Evolutionary conservation across 768 basidiomycete genomes (phyloP).

Genomic region (Phylloporus sp.): DNA sequence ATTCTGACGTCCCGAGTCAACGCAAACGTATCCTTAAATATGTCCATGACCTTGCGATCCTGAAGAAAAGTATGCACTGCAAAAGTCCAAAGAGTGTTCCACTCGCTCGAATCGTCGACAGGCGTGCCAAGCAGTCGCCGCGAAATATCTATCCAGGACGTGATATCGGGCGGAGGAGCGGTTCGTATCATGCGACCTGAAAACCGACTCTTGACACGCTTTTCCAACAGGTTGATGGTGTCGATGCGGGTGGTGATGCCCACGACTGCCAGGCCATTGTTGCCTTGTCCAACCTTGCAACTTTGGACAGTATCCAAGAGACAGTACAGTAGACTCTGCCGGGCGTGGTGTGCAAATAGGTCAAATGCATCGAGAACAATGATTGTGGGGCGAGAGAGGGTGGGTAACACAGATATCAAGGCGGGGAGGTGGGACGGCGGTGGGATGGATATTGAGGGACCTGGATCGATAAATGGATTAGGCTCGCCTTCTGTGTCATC

Average conservation of each 20-base stretch:
- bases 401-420: slow-evolving; percentile 71
- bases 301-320: slow-evolving; percentile 92
- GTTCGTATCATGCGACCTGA: slow-evolving; percentile 86
- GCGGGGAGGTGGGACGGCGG: slow-evolving; percentile 68
- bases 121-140: slow-evolving; percentile 38
- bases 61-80: slow-evolving; percentile 54
- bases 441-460: slow-evolving; percentile 40
- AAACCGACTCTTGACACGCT: slow-evolving; percentile 95
- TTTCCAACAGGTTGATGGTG: slow-evolving; percentile 84
- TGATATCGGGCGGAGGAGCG: slow-evolving; percentile 48
- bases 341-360: slow-evolving; percentile 84
- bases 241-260: slow-evolving; percentile 86
- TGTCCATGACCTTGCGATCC: slow-evolving; percentile 41
- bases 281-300: slow-evolving; percentile 54
- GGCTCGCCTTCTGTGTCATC: slow-evolving; percentile 37
- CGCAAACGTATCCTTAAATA: slow-evolving; percentile 55
- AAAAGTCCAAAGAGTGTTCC: slow-evolving; percentile 55
- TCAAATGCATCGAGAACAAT: slow-evolving; percentile 91
- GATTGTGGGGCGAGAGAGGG: slow-evolving; percentile 72
- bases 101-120: slow-evolving; percentile 38
- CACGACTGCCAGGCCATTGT: slow-evolving; percentile 74
- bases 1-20: slow-evolving; percentile 56
- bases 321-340: slow-evolving; percentile 92
- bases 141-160: slow-evolving; percentile 48
- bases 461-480: slow-evolving; percentile 47